Evolutionary conservation across 2,329 filamentous ascomycete species (phyloP).

Genomic region (Rhytidhysteron rufulum): DNA sequence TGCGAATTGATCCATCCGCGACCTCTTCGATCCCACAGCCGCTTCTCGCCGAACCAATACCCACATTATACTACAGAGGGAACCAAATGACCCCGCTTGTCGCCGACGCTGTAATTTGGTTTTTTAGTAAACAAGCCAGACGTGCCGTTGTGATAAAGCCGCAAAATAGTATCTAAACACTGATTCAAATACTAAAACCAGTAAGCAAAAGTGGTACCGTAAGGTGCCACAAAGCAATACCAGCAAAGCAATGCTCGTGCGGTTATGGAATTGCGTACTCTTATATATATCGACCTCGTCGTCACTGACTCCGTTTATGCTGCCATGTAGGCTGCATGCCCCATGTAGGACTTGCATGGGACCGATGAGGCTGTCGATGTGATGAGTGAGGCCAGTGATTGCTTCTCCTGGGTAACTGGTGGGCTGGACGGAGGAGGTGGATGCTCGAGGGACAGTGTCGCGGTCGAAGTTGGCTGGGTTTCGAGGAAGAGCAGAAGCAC

Average conservation of each 20-base stretch:
- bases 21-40: slow-evolving; percentile 84
- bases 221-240: too few species aligned
- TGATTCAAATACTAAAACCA: not conserved
- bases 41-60: not conserved
- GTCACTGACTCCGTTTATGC: slow-evolving; percentile 35
- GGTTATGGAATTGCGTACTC: too few species aligned
- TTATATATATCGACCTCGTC: too few species aligned
- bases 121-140: not conserved
- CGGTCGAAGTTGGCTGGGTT: too few species aligned
- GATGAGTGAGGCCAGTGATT: too few species aligned
- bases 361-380: too few species aligned
- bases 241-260: too few species aligned
- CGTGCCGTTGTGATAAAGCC: not conserved
- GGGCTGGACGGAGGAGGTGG: too few species aligned
- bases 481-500: too few species aligned
- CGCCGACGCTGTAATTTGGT: not conserved
- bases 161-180: not conserved
- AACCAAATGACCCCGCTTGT: not conserved
- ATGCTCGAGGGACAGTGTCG: too few species aligned
- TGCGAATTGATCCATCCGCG: slow-evolving; percentile 80
- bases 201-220: slow-evolving; percentile 1
- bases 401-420: too few species aligned
- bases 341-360: too few species aligned
- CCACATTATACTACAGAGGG: not conserved
- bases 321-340: slow-evolving; percentile 95